These are phyloP conservation scores for Exophiala dermatitidis DNA, from an alignment of 2,329 filamentous ascomycete species.

Conservation along the genomic window DNA sequence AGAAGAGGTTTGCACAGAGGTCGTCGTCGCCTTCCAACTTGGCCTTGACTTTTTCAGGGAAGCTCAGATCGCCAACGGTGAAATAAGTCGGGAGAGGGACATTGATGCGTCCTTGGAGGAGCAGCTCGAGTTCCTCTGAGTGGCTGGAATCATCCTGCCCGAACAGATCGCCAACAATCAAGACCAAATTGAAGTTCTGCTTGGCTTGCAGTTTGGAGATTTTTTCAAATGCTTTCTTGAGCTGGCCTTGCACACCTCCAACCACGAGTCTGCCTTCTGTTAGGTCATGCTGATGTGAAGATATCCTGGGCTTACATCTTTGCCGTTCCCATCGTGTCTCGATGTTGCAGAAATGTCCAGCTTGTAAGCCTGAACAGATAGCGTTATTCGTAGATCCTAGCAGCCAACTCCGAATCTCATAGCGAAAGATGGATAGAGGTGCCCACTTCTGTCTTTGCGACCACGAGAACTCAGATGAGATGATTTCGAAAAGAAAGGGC, in stretches of 20 bases:
- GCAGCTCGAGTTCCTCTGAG: constrained; percentile 51
- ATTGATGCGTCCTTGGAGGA: constrained; percentile 64
- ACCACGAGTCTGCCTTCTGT: constrained; percentile 54
- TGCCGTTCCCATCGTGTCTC: constrained; percentile 1
- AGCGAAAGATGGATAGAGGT: no score
- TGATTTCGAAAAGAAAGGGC: no score
- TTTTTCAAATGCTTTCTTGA: constrained; percentile 71
- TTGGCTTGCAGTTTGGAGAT: constrained; percentile 73
- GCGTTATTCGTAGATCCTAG: no score
- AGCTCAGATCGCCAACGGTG: constrained; percentile 63
- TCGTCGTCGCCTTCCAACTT: constrained; percentile 66
- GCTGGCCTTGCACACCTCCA: constrained; percentile 72
- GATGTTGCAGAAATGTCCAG: no score
- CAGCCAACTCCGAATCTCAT: no score
- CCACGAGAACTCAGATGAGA: no score
- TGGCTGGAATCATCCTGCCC: constrained; percentile 39
- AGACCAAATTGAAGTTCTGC: constrained; percentile 78
- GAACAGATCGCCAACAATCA: constrained; percentile 81
- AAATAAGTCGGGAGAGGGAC: constrained; percentile 87
- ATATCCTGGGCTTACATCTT: neutral
- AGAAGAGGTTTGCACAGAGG: constrained; percentile 85
- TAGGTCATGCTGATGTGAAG: neutral
- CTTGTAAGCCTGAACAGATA: no score
- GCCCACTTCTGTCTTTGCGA: no score
- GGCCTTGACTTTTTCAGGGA: constrained; percentile 64